Evolutionary conservation across 2,329 filamentous ascomycete genomes (phyloP), one percentile per base, ranked within the genome.

Genomic region (Microsporum audouinii): DNA sequence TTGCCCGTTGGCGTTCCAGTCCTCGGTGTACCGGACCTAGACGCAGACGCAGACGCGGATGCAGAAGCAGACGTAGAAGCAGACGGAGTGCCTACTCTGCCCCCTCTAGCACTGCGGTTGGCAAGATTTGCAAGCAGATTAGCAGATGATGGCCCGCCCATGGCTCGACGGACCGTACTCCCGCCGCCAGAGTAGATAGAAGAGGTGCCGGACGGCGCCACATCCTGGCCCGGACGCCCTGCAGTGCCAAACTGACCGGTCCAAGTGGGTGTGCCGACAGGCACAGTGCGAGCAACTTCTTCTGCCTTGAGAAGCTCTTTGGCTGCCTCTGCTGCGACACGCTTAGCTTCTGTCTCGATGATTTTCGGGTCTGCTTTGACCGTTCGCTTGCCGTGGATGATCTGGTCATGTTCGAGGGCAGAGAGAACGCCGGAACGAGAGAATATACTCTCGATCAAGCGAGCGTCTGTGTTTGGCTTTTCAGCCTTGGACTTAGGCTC

Each of bases 361-460:
- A 95, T 87, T 29, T 82, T 82, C 3, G 85, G 85, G 68, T 96
- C 89, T 0, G 90, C 88, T 64, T 84, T 82, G 17, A 89, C 77
- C 60, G 84, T 84, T 58, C 84, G 83, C 66, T 85, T 87, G 43
- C 88, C 88, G 66, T 87, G 88, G 68, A 97, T 83, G 68, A 97
- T 95, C 59, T 90, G 84, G 66, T 97, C 94, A 71, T 99, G 94
- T 68, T 96, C 89, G 51, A 96, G 83, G 0, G 91, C 89, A n/a
- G 88, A 91, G 68, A 95, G 91, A 1, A 97, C 88, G 1, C 87
- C 88, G 0, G 89, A 88, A 45, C 86, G 85, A 0, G 91, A 87
- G 71, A 97, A 96, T 60, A 99, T 90, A 58, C 88, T 88, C 64
- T 91, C 86, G 77, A 97, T 88, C 65, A 97, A 84, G 51, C 89